phyloP scores from a whole-genome alignment of 2,329 filamentous ascomycete species.

The Cadophora sp. region DNA sequence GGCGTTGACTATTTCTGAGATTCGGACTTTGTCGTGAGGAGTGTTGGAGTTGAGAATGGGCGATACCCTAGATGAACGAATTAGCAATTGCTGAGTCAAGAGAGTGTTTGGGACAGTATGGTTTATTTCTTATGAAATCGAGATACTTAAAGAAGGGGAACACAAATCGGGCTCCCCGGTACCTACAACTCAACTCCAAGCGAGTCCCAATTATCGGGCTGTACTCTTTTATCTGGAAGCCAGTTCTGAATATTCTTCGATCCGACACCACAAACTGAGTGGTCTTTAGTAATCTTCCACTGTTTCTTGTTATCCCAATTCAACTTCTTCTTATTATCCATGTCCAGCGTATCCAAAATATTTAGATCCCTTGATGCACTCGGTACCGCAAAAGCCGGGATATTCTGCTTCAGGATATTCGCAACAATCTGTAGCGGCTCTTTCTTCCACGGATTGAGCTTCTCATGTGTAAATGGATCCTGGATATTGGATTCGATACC shows the following conservation, averaged over 20 bases:
- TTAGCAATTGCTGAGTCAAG: neutral
- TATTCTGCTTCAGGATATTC: neutral
- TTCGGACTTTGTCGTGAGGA: slow-evolving; percentile 15
- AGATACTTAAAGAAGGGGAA: neutral
- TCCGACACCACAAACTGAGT: slow-evolving; percentile 35
- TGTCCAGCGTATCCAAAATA: slow-evolving; percentile 4
- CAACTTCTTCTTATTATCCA: slow-evolving; percentile 19
- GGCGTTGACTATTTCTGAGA: slow-evolving; percentile 26
- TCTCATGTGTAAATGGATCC: neutral
- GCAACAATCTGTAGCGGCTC: slow-evolving; percentile 32
- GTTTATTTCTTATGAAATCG: too few species aligned
- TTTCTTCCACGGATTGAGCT: slow-evolving; percentile 17
- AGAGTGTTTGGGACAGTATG: neutral
- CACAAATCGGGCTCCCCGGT: neutral
- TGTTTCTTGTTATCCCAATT: slow-evolving; percentile 28
- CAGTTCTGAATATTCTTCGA: slow-evolving; percentile 33
- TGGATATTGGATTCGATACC: slow-evolving; percentile 9
- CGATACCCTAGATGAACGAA: slow-evolving; percentile 18
- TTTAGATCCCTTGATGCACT: neutral
- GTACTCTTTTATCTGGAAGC: slow-evolving; percentile 27
- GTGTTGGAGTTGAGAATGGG: slow-evolving; percentile 27
- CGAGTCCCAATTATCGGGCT: slow-evolving; percentile 35
- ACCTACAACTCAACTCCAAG: slow-evolving; percentile 34
- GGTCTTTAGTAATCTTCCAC: slow-evolving; percentile 31
- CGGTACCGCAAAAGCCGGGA: neutral